Evolutionary conservation across 2,329 filamentous ascomycete species (phyloP).

Genomic region (Penicillium verrucosum): DNA sequence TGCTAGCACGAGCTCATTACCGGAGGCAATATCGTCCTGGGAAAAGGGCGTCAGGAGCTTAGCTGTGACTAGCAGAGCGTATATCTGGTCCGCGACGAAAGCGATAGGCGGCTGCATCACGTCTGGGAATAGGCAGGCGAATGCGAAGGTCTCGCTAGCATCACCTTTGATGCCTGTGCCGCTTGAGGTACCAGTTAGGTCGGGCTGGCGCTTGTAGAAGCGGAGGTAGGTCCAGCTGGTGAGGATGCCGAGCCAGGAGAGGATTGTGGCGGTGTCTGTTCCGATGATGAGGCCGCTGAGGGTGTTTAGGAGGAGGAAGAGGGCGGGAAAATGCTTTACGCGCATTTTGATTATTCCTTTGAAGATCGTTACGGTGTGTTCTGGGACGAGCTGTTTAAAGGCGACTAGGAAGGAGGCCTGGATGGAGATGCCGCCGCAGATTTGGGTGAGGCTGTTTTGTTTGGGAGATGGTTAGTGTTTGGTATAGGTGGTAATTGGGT

Average conservation of each 20-base stretch:
- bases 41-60: conserved; percentile 83
- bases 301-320: conserved; percentile 68
- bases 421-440: conserved; percentile 83
- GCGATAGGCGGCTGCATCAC: conserved; percentile 74
- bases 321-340: conserved; percentile 75
- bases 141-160: conserved; percentile 92
- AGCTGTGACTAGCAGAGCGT: conserved; percentile 69
- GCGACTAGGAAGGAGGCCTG: conserved; percentile 94
- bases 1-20: conserved; percentile 67
- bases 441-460: conserved; percentile 64
- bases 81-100: conserved; percentile 70
- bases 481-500: background rate
- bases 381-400: conserved; percentile 95
- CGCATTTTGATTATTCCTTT: conserved; percentile 83
- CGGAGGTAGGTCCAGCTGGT: conserved; percentile 93
- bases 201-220: conserved; percentile 75
- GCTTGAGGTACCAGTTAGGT: conserved; percentile 53
- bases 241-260: conserved; percentile 77
- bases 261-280: conserved; percentile 73
- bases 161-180: conserved; percentile 71
- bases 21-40: conserved; percentile 70
- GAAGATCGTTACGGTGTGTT: conserved; percentile 94
- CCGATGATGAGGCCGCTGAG: conserved; percentile 62
- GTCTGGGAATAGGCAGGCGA: conserved; percentile 92
- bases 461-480: conserved; percentile 20